Evolutionary conservation across 495 filamentous ascomycete genomes (phyloP).

Genomic region (Cercophora sp.): DNA sequence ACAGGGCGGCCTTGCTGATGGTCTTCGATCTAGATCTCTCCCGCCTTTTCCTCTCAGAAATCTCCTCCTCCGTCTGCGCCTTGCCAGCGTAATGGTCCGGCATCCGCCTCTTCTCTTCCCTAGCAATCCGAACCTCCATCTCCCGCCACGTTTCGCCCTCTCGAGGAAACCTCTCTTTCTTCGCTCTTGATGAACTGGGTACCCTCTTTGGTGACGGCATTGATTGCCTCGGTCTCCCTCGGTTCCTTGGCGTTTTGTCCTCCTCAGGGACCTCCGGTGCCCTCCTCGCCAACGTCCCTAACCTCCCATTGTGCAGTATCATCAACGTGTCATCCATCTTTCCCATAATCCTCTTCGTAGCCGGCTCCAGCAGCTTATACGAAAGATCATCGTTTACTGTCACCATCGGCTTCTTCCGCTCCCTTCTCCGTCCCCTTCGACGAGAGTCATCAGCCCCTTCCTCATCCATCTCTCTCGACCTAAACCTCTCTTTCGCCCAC

Average conservation of each 20-base stretch:
- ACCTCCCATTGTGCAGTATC: constrained; percentile 60
- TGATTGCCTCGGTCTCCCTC: neutral
- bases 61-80: constrained; percentile 3
- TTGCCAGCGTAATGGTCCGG: constrained; percentile 5
- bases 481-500: too few relatives aligned
- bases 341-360: constrained; percentile 58
- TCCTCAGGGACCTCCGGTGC: too few relatives aligned
- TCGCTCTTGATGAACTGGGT: too few relatives aligned
- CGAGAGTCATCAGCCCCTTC: too few relatives aligned
- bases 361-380: constrained; percentile 56
- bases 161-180: constrained; percentile 15
- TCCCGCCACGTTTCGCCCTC: constrained; percentile 44
- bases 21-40: neutral
- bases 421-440: neutral
- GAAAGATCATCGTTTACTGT: constrained; percentile 56
- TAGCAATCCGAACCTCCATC: constrained; percentile 37
- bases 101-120: constrained; percentile 26
- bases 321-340: constrained; percentile 63
- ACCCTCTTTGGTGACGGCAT: too few relatives aligned
- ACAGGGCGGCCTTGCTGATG: neutral
- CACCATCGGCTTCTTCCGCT: constrained; percentile 13
- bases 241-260: constrained; percentile 24
- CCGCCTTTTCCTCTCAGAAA: constrained; percentile 5
- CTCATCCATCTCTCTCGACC: too few relatives aligned
- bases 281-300: constrained; percentile 30